Percentiles rank a stretch among this genome's conserved stretches.
Evolutionary conservation across 208 protist genomes (phyloP).

Genomic region (Wallacemonas sp.): DNA sequence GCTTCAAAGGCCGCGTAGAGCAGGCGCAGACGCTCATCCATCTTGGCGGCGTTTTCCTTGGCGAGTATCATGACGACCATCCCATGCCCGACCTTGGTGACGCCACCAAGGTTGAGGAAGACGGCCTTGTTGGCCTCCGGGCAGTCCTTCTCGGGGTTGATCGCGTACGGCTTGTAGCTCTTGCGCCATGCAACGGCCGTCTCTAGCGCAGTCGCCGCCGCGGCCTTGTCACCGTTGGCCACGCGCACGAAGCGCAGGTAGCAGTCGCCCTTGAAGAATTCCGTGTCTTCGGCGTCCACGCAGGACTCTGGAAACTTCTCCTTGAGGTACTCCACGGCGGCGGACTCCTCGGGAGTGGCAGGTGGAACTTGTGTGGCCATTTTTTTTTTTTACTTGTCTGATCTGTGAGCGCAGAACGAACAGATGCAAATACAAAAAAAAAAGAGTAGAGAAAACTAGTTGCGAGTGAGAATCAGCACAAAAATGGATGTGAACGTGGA

Average conservation of each 20-base stretch:
- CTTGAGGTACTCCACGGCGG: slow-evolving; percentile 14
- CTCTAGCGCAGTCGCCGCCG: slow-evolving; percentile 25
- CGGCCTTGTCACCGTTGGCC: slow-evolving; percentile 22
- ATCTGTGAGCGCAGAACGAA: not conserved
- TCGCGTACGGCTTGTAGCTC: slow-evolving; percentile 33
- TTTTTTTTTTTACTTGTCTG: too few species aligned
- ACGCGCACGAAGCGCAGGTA: slow-evolving; percentile 43
- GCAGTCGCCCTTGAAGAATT: slow-evolving; percentile 32
- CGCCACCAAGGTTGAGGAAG: slow-evolving; percentile 20
- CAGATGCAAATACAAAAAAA: not conserved
- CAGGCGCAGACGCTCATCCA: slow-evolving; percentile 29
- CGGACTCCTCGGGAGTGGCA: slow-evolving; percentile 5
- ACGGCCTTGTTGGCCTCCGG: slow-evolving; percentile 22
- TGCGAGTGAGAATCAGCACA: too few species aligned
- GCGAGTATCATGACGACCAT: slow-evolving; percentile 39
- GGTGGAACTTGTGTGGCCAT: slow-evolving; percentile 3
- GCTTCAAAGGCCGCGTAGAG: slow-evolving; percentile 37
- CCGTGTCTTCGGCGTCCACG: slow-evolving; percentile 26
- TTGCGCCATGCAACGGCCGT: slow-evolving; percentile 33
- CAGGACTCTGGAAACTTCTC: slow-evolving; percentile 21
- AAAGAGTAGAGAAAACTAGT: too few species aligned
- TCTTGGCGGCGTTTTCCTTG: slow-evolving; percentile 23
- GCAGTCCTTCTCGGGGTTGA: slow-evolving; percentile 13
- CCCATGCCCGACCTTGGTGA: slow-evolving; percentile 22
- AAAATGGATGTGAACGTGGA: too few species aligned